Conservation (phyloP, 2,329 filamentous ascomycete genomes). For the Pyricularia sp. region DNA sequence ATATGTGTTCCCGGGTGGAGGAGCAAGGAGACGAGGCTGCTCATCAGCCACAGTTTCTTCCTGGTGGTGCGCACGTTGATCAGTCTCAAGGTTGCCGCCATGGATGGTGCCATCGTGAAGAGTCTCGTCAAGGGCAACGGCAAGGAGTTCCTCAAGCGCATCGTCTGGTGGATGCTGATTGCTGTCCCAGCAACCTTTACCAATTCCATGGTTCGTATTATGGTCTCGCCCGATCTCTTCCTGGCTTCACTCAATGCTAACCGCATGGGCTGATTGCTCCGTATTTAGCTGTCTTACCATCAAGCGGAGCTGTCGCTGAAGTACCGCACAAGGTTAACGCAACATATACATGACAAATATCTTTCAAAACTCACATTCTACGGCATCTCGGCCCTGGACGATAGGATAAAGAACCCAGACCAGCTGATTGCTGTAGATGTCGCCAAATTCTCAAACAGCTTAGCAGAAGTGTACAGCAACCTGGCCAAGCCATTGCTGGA, state of each 20-base stretch:
- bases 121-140: constrained; percentile 83
- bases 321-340: constrained; percentile 87
- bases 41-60: constrained; percentile 88
- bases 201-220: constrained; percentile 75
- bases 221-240: background rate
- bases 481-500: constrained; percentile 88
- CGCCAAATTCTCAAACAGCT: constrained; percentile 85
- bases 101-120: constrained; percentile 89
- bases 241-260: background rate
- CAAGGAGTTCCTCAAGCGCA: constrained; percentile 72
- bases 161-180: constrained; percentile 98
- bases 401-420: constrained; percentile 96
- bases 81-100: constrained; percentile 87
- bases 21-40: constrained; percentile 73
- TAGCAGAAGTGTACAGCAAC: constrained; percentile 93
- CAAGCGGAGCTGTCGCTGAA: constrained; percentile 88
- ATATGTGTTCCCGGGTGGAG: constrained; percentile 87
- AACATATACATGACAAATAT: constrained; percentile 89
- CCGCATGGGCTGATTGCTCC: background rate
- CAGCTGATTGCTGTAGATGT: constrained; percentile 96
- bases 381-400: constrained; percentile 84
- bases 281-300: constrained; percentile 74
- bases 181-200: constrained; percentile 94
- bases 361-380: constrained; percentile 98
- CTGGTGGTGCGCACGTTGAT: constrained; percentile 82